Base-by-base conservation (phyloP, 2,329 filamentous ascomycete genomes). In the Xylaria sp. region DNA sequence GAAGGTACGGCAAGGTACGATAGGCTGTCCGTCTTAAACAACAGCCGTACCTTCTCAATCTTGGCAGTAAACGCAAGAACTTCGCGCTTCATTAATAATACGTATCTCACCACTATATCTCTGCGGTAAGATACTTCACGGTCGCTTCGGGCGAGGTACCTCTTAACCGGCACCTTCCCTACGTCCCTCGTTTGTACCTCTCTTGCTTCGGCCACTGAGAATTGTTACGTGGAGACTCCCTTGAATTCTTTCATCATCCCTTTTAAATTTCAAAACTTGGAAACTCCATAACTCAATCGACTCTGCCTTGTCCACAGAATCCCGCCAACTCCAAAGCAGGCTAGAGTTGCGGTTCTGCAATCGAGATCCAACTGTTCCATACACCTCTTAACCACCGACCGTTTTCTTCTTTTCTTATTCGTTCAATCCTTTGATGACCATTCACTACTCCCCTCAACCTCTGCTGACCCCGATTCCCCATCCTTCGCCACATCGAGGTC, bases 241-340 rank as follows among this genome's bases (percentile, higher is more conserved):
- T 58, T 61, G 60, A 58, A 65, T 61, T 59, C 63, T 63, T 66
- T 63, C 64, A 63, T 65, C 64, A 65, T 65, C 59, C 64, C 64
- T 63, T 65, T 55, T n/a, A 13, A 46, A n/a, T 46, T n/a, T 46
- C n/a, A 46, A n/a, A n/a, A 46, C 13, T n/a, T 13, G 37, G 58
- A 18, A 62, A 56, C 37, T 58, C 19, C 56, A 55, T 57, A 51
- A 59, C 59, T 30, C 23, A 30, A 30, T 30, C 61, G 56, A 58
- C 63, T 61, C 23, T 63, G 55, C 56, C 60, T 62, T 61, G 57
- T 56, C 62, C 59, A 50, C 47, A 49, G 39, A 13, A 9, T 13
- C 8, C 37, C 37, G 9, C 37, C 37, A 9, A 9, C 37, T 13
- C 37, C 37, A n/a, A 46, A 46, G 55, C 55, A 62, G 59, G 55